Percentiles rank a stretch among this genome's conserved stretches.
Evolutionary conservation across 2,329 filamentous ascomycete species (phyloP).

Genomic region (Penicillium sp.): DNA sequence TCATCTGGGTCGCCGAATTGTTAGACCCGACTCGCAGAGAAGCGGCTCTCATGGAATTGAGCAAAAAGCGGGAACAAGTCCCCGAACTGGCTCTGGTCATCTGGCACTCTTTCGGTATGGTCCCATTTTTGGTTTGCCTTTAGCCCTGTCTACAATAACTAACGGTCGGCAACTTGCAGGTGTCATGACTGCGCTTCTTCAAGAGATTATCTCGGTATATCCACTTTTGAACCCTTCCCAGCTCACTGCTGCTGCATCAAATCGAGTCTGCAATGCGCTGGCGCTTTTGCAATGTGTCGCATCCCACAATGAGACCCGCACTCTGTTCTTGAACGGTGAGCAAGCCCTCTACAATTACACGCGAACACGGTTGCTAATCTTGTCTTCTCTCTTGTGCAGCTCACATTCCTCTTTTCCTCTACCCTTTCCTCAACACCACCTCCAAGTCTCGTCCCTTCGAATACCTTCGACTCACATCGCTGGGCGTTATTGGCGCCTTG

Average conservation of each 20-base stretch:
- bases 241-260: constrained; percentile 93
- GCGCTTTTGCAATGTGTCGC: constrained; percentile 95
- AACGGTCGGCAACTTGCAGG: constrained; percentile 52
- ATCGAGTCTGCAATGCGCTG: constrained; percentile 94
- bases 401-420: constrained; percentile 95
- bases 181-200: constrained; percentile 95
- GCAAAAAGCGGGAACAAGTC: constrained; percentile 98
- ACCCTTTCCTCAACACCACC: constrained; percentile 97
- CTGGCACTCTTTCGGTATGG: constrained; percentile 95
- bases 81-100: constrained; percentile 92
- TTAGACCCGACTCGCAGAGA: constrained; percentile 84
- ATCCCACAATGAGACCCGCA: constrained; percentile 92
- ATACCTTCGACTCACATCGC: constrained; percentile 89
- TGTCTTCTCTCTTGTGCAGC: constrained; percentile 51
- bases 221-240: constrained; percentile 94
- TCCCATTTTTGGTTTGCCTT: constrained; percentile 14
- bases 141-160: constrained; percentile 15
- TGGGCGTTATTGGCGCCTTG: constrained; percentile 92
- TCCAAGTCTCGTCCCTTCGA: constrained; percentile 97
- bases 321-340: constrained; percentile 85
- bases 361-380: constrained; percentile 7
- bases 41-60: constrained; percentile 86
- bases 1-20: constrained; percentile 87
- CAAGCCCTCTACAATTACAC: neutral
- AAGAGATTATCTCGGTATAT: constrained; percentile 99